A percentile compares a stretch with the other conserved stretches of the same genome.
Conservation (phyloP, 2,329 filamentous ascomycete genomes). For the Paecilomyces sp. region DNA sequence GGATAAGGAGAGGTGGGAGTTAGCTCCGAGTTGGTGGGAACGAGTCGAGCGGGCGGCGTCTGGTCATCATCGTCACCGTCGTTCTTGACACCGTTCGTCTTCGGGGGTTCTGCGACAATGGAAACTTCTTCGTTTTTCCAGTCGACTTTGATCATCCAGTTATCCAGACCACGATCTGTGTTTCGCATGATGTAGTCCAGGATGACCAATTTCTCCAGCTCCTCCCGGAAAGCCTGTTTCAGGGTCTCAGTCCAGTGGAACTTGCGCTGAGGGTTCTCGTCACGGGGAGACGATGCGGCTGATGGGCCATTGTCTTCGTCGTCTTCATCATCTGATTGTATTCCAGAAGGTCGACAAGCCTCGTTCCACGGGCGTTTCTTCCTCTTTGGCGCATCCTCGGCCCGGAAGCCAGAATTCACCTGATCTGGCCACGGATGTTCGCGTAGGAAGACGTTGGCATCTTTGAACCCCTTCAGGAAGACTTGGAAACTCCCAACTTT, state of each 20-base stretch:
- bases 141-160: constrained; percentile 99
- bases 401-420: constrained; percentile 60
- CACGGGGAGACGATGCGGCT: constrained; percentile 36
- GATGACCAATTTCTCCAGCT: constrained; percentile 94
- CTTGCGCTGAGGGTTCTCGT: constrained; percentile 39
- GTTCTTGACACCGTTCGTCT: constrained; percentile 45
- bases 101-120: constrained; percentile 78
- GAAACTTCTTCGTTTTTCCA: constrained; percentile 74
- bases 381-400: constrained; percentile 58
- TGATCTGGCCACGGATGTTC: constrained; percentile 98
- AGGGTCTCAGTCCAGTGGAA: constrained; percentile 84
- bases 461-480: constrained; percentile 93
- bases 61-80: constrained; percentile 40
- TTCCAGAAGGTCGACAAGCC: constrained; percentile 64
- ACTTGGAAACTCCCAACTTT: constrained; percentile 97
- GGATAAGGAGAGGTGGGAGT: constrained; percentile 47
- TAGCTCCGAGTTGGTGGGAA: constrained; percentile 44
- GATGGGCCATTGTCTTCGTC: constrained; percentile 41
- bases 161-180: constrained; percentile 91
- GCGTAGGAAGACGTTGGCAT: constrained; percentile 89
- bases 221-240: constrained; percentile 88
- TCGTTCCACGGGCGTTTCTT: constrained; percentile 72
- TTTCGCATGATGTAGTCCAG: constrained; percentile 99
- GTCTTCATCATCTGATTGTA: constrained; percentile 55
- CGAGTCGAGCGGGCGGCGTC: constrained; percentile 53